A percentile compares a stretch with the other conserved stretches of the same genome.
Evolutionary conservation across 345 rosid species (phyloP).

Genomic region (Theobroma cacao): DNA sequence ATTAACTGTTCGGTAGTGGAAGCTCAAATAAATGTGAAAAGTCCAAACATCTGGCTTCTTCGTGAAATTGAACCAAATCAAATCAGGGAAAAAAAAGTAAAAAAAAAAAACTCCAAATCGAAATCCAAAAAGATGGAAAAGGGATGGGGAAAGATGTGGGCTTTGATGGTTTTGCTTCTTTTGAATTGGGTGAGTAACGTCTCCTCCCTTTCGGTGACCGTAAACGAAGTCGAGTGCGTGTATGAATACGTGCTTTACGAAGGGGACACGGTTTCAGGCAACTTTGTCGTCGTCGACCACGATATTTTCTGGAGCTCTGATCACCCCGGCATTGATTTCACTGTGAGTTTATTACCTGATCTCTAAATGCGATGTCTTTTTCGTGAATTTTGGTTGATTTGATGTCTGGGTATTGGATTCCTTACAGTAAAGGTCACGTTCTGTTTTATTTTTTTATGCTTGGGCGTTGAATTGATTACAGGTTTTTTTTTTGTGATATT

Average conservation of each 20-base stretch:
- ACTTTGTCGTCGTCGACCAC: conserved; percentile 97
- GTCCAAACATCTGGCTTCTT: neutral
- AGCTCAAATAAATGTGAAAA: neutral
- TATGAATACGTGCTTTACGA: conserved; percentile 93
- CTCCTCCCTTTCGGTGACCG: conserved; percentile 83
- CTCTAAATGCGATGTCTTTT: neutral
- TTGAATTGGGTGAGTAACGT: conserved; percentile 38
- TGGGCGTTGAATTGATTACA: neutral
- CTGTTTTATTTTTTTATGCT: neutral
- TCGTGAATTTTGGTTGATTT: neutral
- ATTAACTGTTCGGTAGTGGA: neutral
- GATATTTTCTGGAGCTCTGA: conserved; percentile 98
- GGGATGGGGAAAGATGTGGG: conserved; percentile 31
- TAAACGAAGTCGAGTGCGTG: conserved; percentile 81
- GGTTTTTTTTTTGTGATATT: neutral
- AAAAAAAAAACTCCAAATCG: neutral
- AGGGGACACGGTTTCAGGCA: conserved; percentile 86
- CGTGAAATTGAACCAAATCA: neutral
- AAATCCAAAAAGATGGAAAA: conserved; percentile 35
- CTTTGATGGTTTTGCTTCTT: conserved; percentile 34
- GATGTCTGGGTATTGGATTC: neutral
- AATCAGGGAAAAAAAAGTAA: neutral
- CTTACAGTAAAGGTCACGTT: neutral
- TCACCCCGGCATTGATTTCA: conserved; percentile 96
- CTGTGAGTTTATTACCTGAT: conserved; percentile 32